A percentile compares a stretch with the other conserved stretches of the same genome.
phyloP scores from a whole-genome alignment of 2,329 filamentous ascomycete genomes.

The Sarocladium oryzae region DNA sequence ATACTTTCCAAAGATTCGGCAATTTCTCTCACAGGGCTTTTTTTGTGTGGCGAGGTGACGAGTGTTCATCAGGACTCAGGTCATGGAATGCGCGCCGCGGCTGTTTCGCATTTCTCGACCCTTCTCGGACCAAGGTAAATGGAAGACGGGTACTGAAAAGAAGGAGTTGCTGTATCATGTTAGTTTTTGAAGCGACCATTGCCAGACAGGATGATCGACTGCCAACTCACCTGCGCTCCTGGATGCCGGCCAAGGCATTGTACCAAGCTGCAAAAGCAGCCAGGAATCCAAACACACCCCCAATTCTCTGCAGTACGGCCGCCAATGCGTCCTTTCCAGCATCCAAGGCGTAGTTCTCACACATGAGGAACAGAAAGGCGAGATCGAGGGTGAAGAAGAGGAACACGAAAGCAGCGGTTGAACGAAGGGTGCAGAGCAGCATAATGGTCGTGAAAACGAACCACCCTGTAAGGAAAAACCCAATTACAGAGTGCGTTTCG shows the following conservation, averaged over 20 bases:
- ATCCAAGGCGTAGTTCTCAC: constrained; percentile 52
- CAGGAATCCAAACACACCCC: constrained; percentile 73
- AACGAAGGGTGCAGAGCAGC: constrained; percentile 67
- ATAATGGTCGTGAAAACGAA: constrained; percentile 78
- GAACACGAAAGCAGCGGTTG: constrained; percentile 70
- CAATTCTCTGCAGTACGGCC: constrained; percentile 55
- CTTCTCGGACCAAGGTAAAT: constrained; percentile 91
- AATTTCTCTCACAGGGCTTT: neutral
- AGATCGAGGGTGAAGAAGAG: constrained; percentile 74
- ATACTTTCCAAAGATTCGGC: neutral
- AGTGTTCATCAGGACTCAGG: too few species aligned
- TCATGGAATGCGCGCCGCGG: too few species aligned
- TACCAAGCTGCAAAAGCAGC: constrained; percentile 83
- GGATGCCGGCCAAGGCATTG: constrained; percentile 75
- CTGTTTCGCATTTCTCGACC: constrained; percentile 50
- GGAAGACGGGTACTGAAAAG: constrained; percentile 85
- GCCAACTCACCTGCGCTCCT: constrained; percentile 55
- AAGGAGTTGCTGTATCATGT: constrained; percentile 77
- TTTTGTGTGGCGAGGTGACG: too few species aligned
- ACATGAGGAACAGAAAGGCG: constrained; percentile 66
- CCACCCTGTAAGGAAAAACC: constrained; percentile 73
- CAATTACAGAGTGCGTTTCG: constrained; percentile 51
- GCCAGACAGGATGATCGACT: neutral
- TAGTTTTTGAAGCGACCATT: too few species aligned
- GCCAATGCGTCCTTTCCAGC: constrained; percentile 41